These are phyloP conservation scores for Cyclocybe aegerita DNA, from an alignment of 768 basidiomycete genomes.

Conservation along the genomic window DNA sequence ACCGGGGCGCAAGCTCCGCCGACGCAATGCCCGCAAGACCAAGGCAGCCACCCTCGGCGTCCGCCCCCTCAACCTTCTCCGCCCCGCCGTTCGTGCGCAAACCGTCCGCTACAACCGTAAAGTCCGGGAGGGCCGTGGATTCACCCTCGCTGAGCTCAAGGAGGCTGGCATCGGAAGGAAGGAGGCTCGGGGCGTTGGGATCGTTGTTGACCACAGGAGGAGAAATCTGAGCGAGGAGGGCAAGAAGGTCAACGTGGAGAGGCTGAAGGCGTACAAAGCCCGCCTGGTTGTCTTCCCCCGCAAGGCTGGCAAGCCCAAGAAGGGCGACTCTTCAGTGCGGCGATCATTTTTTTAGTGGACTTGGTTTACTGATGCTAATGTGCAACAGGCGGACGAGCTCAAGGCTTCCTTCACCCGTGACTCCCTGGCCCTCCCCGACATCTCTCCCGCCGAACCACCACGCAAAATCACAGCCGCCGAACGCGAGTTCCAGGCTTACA, in stretches of 20 bases:
- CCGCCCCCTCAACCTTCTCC: slow-evolving; percentile 87
- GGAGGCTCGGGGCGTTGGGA: slow-evolving; percentile 89
- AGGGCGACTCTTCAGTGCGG: slow-evolving; percentile 91
- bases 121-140: slow-evolving; percentile 94
- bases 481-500: slow-evolving; percentile 86
- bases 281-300: slow-evolving; percentile 96
- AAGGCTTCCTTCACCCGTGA: slow-evolving; percentile 72
- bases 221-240: slow-evolving; percentile 96
- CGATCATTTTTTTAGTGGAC: slow-evolving; percentile 14
- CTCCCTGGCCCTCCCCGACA: slow-evolving; percentile 63
- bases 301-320: slow-evolving; percentile 93
- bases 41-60: slow-evolving; percentile 92
- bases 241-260: slow-evolving; percentile 91
- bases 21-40: slow-evolving; percentile 87
- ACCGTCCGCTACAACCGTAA: slow-evolving; percentile 99
- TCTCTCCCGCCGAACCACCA: slow-evolving; percentile 75
- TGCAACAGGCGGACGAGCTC: slow-evolving; percentile 75
- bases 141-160: slow-evolving; percentile 93
- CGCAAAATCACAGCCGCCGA: slow-evolving; percentile 93
- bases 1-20: slow-evolving; percentile 94
- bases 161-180: slow-evolving; percentile 93
- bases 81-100: slow-evolving; percentile 95
- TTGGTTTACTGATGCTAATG: slow-evolving; percentile 2
- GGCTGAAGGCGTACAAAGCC: slow-evolving; percentile 90
- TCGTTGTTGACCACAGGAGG: slow-evolving; percentile 96